Percentiles rank a stretch among this genome's conserved stretches.
Evolutionary conservation across 495 filamentous ascomycete genomes (phyloP).

Genomic region (Hypoxylon lienhwacheense): DNA sequence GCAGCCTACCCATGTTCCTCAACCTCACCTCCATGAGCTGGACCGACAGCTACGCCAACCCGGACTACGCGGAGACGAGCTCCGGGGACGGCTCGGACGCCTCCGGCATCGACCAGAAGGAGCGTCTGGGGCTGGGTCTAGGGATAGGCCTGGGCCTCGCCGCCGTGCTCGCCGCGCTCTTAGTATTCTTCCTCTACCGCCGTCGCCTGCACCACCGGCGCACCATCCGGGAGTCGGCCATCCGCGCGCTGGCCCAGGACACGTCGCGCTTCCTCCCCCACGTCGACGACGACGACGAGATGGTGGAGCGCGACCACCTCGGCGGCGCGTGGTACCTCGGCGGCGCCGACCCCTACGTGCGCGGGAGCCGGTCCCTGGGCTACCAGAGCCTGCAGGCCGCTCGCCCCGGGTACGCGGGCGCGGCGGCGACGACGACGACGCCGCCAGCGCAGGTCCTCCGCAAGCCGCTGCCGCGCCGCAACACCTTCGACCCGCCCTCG

Average conservation of each 20-base stretch:
- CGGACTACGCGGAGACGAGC: slow-evolving; percentile 35
- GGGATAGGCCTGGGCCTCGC: slow-evolving; percentile 71
- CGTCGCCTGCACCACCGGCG: slow-evolving; percentile 46
- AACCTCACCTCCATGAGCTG: slow-evolving; percentile 76
- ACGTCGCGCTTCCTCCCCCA: slow-evolving; percentile 36
- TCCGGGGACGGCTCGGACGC: slow-evolving; percentile 20
- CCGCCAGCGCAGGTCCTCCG: slow-evolving; percentile 21
- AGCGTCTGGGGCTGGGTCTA: slow-evolving; percentile 66
- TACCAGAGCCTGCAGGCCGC: slow-evolving; percentile 48
- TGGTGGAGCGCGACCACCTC: slow-evolving; percentile 58
- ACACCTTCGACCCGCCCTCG: slow-evolving; percentile 32
- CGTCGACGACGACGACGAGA: slow-evolving; percentile 53
- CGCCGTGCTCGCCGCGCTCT: slow-evolving; percentile 52
- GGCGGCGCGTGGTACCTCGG: slow-evolving; percentile 46
- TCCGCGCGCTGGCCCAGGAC: slow-evolving; percentile 48
- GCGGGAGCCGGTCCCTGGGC: slow-evolving; percentile 45
- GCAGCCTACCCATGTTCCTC: slow-evolving; percentile 64
- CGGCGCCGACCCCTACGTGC: slow-evolving; percentile 45
- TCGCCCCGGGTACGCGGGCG: slow-evolving; percentile 21
- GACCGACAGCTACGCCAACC: slow-evolving; percentile 68
- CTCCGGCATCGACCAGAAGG: slow-evolving; percentile 17
- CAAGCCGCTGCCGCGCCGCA: slow-evolving; percentile 32
- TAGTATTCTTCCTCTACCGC: slow-evolving; percentile 62
- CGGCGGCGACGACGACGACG: too few species aligned
- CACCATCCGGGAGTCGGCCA: slow-evolving; percentile 41